Evolutionary conservation across 83 land plant genomes (phyloP), one percentile per base, ranked within the genome.

Genomic region (Thuja plicata): DNA sequence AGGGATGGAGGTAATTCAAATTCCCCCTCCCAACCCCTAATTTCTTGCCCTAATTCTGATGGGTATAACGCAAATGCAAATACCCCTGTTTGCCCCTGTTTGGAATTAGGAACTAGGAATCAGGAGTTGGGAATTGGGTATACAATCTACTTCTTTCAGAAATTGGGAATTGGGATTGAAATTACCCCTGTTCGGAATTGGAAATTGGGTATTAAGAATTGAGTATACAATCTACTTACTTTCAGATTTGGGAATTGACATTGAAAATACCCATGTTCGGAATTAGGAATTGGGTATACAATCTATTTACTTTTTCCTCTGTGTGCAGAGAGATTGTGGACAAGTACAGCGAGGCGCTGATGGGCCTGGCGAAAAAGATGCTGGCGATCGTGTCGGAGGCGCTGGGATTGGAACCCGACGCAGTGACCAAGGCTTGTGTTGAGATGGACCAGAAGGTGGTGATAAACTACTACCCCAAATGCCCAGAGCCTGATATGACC

Each of bases 401-500:
- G 34, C 88, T 95, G 92, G 96, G 93, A 0, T 70, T 95, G 34
- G 89, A 90, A 13, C 52, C 84, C 40, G 92, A 93, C 24, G 92
- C 91, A 0, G 86, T 95, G 54, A 90, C 89, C 5, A 87, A 92
- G 46, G 93, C 57, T 3, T 54, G 57, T 19, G 57, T 54, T 2
- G 57, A 54, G 57, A 54, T 54, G 57, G 57, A 54, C 92, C 96
- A 94, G 86, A 92, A 93, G 46, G 84, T 95, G 81, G 92, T 92
- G 84, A 78, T 94, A 30, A 94, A 94, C 83, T 93, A 77, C 91
- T 95, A 95, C 86, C 97, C 95, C 11, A 90, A 89, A 43, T 95
- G 97, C 89, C 97, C 97, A 1, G 91, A 93, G 89, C 97, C 97
- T 1, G 93, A 94, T 78, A 91, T 94, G 87, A 89, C 94, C 12